Evolutionary conservation across 2,329 filamentous ascomycete species (phyloP), one percentile per base, ranked within the genome.

Genomic region (Talaromyces funiculosus): DNA sequence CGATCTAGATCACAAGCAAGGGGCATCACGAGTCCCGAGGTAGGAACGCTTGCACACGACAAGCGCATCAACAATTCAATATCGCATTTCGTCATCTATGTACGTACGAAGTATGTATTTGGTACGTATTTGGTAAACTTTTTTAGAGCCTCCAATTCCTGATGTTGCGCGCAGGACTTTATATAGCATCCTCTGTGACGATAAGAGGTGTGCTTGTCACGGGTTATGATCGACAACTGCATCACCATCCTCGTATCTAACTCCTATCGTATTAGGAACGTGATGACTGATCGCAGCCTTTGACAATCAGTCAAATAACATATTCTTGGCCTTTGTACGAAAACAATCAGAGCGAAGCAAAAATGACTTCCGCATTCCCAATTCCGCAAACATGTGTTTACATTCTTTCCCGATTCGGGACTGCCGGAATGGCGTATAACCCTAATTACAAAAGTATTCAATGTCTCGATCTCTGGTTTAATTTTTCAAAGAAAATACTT

Each of bases 321-420:
- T n/a, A 29, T n/a, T 31, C 26, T 10, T n/a, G 7, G 16, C 24
- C 7, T n/a, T 16, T n/a, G 12, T 49, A 58, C 56, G 56, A 37
- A 51, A 57, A 51, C 33, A 26, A 29, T 2, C 22, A 47, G 14
- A 47, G 43, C 22, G 43, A 26, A 29, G 43, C 26, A 6, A 49
- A n/a, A 29, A 49, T 31, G 29, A 20, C n/a, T 51, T 51, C 47
- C 18, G 40, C 60, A 62, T 62, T 62, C 60, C 56, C 57, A 55
- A 29, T 45, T 22, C 60, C 56, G 56, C 56, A 59, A 62, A 62
- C 60, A 62, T 62, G 49, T 62, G 54, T 58, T 59, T 54, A 42
- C 60, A 62, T 62, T 62, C 60, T 62, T 62, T 59, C 35, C 60
- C 31, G 40, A 59, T 62, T 56, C 51, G 60, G 60, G 10, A 56